Base-by-base conservation (phyloP, 768 basidiomycete species). In the Lactifluus volemus region DNA sequence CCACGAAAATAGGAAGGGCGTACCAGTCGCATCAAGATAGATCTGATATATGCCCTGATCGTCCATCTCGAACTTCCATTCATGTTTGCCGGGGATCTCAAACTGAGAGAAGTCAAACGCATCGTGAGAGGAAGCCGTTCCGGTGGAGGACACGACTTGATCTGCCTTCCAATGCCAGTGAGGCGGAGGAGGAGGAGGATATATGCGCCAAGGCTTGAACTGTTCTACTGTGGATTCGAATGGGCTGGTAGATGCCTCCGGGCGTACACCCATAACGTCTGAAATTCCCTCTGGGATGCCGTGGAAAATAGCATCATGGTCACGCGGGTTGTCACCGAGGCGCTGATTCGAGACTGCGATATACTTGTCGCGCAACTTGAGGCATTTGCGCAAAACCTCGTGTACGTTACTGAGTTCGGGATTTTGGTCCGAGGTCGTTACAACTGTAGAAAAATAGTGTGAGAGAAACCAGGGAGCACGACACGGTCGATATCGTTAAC, bases 301-400 rank as follows among this genome's bases (percentile, higher is more conserved):
- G 4, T 76, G 74, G 69, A 95, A 94, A 12, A 76, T 67, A 0
- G 84, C 89, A 65, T 98, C 97, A 71, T 95, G 83, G 72, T 98
- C 92, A 63, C 83, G 80, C 0, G 97, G 97, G 72, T 98, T 90
- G 73, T 98, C 97, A 2, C 96, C 97, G 3, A 98, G 82, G 56
- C 92, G 81, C 71, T 99, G 97, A 4, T 86, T 81, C 1, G 95
- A 98, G 61, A 82, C 82, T 6, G 77, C 65, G 76, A 97, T 94
- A 76, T 98, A 99, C 74, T 98, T 98, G 76, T 98, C 96, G 30
- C 97, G 88, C 19, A 98, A 77, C 56, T 89, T 84, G 50, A 98
- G 84, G 70, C 96, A 98, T 68, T 79, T 84, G 60, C 88, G 84
- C 69, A 98, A 83, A 1, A 86, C 80, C 62, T 84, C 79, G 62